Evolutionary conservation across 75 land plant genomes (phyloP), one percentile per base, ranked within the genome.

Genomic region (Pinus taeda): DNA sequence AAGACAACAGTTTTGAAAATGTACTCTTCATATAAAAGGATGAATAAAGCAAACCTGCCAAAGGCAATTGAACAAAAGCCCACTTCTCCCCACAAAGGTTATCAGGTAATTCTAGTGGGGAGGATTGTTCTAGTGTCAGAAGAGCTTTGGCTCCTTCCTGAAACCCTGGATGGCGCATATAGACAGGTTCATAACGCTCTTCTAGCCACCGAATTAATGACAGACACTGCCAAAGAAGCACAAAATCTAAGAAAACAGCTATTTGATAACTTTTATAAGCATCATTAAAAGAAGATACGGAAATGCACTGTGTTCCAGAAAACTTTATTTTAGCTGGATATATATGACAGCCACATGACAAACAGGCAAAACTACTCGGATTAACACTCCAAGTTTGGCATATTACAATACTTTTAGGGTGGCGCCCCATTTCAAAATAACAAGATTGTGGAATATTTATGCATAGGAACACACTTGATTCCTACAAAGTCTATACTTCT

Each of bases 31-130:
- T 8, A 69, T 69, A 42, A 60, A 33, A 61, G 36, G 20, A 37
- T 26, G 26, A 42, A 15, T 49, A 74, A 15, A 74, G 55, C 15
- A 24, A 77, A 96, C 99, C 93, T 90, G 89, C 83, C 70, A 84
- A 85, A 55, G 99, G 92, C 65, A 92, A 83, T 79, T 95, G 98
- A 17, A 97, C 99, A 87, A 97, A 97, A 22, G 98, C 95, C 98
- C 99, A 95, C 75, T 88, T 86, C 53, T 96, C 99, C 2, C 99
- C 95, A 74, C 84, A 83, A 22, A 92, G 87, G 62, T 91, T 90
- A 36, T 95, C 95, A 21, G 99, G 99, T 64, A 97, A 87, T 49
- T 86, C 86, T 88, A 88, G 80, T 20, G 99, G 98, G 74, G 95
- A 89, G 57, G 90, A 85, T 71, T 90, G 84, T 79, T 93, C 96